These are phyloP conservation scores for Stephanodiscus minutulus DNA, from an alignment of 108 stramenopile genomes.

Conservation along the genomic window DNA sequence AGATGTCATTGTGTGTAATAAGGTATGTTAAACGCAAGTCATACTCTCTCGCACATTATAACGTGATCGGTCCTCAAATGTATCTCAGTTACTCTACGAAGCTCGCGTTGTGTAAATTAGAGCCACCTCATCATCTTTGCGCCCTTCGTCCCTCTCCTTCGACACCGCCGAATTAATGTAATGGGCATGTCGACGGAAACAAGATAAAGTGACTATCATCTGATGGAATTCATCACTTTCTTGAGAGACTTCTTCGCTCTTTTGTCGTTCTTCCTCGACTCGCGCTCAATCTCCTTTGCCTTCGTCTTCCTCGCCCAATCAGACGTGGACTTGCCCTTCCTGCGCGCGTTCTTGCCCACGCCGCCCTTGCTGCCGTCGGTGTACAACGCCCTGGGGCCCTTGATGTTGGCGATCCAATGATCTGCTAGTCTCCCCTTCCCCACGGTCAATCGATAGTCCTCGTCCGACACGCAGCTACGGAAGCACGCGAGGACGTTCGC, in stretches of 20 bases:
- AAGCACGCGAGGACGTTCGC: slow-evolving; percentile 36
- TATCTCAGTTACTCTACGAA: too few relatives aligned
- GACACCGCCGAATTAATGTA: too few relatives aligned
- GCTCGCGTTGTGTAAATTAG: too few relatives aligned
- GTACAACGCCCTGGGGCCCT: slow-evolving; percentile 40
- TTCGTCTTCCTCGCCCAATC: slow-evolving; percentile 50
- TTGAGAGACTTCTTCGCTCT: slow-evolving; percentile 35
- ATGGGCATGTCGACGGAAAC: neutral
- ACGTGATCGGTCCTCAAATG: too few relatives aligned
- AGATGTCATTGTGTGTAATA: too few relatives aligned
- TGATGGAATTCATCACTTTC: slow-evolving; percentile 16
- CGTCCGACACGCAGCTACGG: slow-evolving; percentile 41
- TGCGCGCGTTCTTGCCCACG: slow-evolving; percentile 44
- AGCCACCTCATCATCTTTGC: too few relatives aligned
- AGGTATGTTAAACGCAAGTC: too few relatives aligned
- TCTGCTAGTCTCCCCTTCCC: slow-evolving; percentile 51
- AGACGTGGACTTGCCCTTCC: slow-evolving; percentile 53
- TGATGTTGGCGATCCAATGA: slow-evolving; percentile 54
- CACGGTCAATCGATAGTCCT: slow-evolving; percentile 48
- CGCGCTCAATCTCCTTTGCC: slow-evolving; percentile 17
- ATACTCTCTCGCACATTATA: too few relatives aligned
- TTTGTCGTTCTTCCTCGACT: slow-evolving; percentile 20
- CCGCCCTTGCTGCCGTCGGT: slow-evolving; percentile 53
- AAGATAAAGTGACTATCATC: neutral
- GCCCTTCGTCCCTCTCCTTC: too few relatives aligned